Percentiles rank a stretch among this genome's conserved stretches.
These are phyloP conservation scores for Paraglomus occultum DNA, from an alignment of 192 early-diverging fungal species.

Conservation along the genomic window DNA sequence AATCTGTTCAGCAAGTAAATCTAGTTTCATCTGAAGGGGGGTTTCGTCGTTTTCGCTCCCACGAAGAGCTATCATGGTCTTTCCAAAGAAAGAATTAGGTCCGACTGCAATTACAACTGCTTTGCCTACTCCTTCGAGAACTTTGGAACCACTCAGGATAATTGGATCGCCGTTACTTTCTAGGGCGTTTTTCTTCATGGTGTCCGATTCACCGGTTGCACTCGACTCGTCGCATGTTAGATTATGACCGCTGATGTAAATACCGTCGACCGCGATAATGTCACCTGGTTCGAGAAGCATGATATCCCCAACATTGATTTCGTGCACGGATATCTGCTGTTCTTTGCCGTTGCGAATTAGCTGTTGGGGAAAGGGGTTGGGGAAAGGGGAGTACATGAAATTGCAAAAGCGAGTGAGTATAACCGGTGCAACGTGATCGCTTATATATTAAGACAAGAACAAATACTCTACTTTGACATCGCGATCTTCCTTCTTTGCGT, in stretches of 20 bases:
- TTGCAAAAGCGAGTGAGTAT: no score
- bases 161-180: constrained; percentile 64
- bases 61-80: constrained; percentile 85
- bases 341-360: constrained; percentile 71
- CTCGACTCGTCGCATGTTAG: constrained; percentile 85
- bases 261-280: constrained; percentile 92
- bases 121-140: constrained; percentile 83
- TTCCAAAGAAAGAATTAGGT: constrained; percentile 81
- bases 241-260: constrained; percentile 78
- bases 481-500: constrained; percentile 84
- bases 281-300: constrained; percentile 85
- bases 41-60: constrained; percentile 71
- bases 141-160: constrained; percentile 87
- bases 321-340: constrained; percentile 70
- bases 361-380: no score
- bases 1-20: constrained; percentile 86
- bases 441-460: neutral
- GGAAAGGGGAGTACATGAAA: neutral
- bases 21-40: constrained; percentile 92
- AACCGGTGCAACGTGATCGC: no score
- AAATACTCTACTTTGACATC: constrained; percentile 53
- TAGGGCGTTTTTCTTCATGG: constrained; percentile 70
- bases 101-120: constrained; percentile 81
- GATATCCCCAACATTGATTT: constrained; percentile 91
- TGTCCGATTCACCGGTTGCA: constrained; percentile 88